Evolutionary conservation across 805 yeast genomes (phyloP).

Genomic region (Wickerhamiella siamensis): DNA sequence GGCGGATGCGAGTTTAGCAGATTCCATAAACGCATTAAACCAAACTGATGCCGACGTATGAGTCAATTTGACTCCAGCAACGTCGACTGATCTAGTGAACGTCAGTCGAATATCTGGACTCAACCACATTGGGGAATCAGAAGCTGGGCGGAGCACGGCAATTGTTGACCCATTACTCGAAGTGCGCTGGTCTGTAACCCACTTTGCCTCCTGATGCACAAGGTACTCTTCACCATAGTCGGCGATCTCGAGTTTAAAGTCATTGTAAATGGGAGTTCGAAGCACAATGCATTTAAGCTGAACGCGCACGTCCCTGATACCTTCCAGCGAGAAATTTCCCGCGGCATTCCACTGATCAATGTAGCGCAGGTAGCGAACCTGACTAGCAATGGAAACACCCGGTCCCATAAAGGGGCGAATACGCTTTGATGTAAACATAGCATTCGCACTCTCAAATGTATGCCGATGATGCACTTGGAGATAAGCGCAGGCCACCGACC

Average conservation of each 20-base stretch:
- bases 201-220: background rate
- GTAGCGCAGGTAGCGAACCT: conserved; percentile 51
- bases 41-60: conserved; percentile 2
- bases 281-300: conserved; percentile 9
- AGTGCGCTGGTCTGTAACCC: background rate
- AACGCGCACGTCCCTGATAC: background rate
- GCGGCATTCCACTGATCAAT: conserved; percentile 26
- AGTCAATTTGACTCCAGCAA: conserved; percentile 3
- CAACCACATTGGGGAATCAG: background rate
- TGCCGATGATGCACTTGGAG: conserved; percentile 37
- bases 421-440: conserved; percentile 40
- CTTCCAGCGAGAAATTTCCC: background rate
- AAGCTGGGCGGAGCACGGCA: background rate
- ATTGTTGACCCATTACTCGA: background rate
- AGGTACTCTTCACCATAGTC: background rate
- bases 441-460: conserved; percentile 34
- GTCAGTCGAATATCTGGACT: conserved; percentile 3
- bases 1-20: background rate
- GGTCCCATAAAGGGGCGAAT: conserved; percentile 40
- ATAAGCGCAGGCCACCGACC: conserved; percentile 57
- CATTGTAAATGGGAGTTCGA: conserved; percentile 6
- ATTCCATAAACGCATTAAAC: conserved; percentile 6
- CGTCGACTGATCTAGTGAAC: conserved; percentile 1
- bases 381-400: conserved; percentile 64
- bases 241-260: conserved; percentile 6